Percentiles rank a stretch among this genome's conserved stretches.
phyloP scores from a whole-genome alignment of 75 land plant species.

The Chamaecyparis obtusa region DNA sequence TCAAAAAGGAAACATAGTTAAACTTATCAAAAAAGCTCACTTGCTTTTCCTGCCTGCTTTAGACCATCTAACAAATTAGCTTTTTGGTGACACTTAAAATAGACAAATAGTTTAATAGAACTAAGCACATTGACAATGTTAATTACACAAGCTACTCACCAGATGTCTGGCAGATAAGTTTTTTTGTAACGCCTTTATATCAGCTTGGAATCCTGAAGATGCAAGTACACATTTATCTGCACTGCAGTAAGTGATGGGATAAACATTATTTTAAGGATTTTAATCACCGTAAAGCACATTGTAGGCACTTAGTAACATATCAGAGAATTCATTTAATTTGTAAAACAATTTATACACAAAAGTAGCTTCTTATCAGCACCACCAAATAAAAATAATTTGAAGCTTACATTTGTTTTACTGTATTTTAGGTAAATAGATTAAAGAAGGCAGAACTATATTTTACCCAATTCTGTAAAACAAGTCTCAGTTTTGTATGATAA shows the following conservation, averaged over 20 bases:
- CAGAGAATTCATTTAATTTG: not conserved
- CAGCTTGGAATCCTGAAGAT: conserved; percentile 95
- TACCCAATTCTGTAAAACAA: not conserved
- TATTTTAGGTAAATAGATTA: not conserved
- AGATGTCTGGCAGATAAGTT: conserved; percentile 79
- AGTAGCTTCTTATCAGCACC: not conserved
- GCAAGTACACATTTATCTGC: conserved; percentile 83
- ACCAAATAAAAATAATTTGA: not conserved
- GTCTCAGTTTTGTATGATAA: no score
- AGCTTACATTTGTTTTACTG: not conserved
- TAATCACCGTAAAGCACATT: not conserved
- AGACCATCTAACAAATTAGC: not conserved
- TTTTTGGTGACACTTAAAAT: not conserved
- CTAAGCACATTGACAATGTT: not conserved
- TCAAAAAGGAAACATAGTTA: not conserved
- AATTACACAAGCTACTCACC: conserved; percentile 38
- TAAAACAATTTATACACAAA: not conserved
- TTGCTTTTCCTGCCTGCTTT: not conserved
- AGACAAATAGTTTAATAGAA: not conserved
- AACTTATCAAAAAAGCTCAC: not conserved
- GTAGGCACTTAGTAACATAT: not conserved
- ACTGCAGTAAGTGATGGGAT: conserved; percentile 31
- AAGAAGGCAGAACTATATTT: no score
- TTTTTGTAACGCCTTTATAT: conserved; percentile 90
- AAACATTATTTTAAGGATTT: not conserved